These are phyloP conservation scores for Metschnikowia shivogae DNA, from an alignment of 805 yeast genomes.

Conservation along the genomic window DNA sequence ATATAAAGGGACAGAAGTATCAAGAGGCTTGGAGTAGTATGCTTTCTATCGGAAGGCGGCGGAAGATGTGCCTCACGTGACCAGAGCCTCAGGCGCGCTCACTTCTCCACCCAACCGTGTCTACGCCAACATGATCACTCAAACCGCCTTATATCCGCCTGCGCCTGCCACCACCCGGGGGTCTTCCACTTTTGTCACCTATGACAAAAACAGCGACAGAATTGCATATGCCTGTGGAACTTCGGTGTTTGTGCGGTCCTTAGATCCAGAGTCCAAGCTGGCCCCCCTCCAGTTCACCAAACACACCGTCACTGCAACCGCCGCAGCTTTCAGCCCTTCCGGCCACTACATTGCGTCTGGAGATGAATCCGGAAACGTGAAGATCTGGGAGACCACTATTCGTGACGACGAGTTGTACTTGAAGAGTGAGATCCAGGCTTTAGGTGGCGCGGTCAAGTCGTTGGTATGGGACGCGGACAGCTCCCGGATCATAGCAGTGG, in stretches of 20 bases:
- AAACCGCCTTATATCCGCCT: conserved; percentile 53
- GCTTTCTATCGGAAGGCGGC: no score
- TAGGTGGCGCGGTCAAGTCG: conserved; percentile 77
- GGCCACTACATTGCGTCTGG: conserved; percentile 91
- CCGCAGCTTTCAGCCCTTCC: conserved; percentile 82
- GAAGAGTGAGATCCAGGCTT: conserved; percentile 77
- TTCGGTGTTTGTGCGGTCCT: conserved; percentile 66
- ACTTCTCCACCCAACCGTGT: not conserved
- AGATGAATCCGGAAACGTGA: conserved; percentile 84
- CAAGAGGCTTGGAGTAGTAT: no score
- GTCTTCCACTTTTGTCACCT: conserved; percentile 66
- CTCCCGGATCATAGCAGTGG: conserved; percentile 85
- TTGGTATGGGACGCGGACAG: conserved; percentile 92
- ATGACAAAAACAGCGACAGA: conserved; percentile 63
- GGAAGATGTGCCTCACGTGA: no score
- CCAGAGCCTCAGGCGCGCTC: no score
- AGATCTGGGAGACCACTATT: conserved; percentile 68
- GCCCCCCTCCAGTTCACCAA: conserved; percentile 61
- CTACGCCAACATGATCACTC: conserved; percentile 21
- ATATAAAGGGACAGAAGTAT: no score
- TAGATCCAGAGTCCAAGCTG: conserved; percentile 45
- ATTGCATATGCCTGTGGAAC: conserved; percentile 82
- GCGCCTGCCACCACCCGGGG: conserved; percentile 77
- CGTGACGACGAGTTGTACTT: conserved; percentile 47
- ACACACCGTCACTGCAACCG: conserved; percentile 71